Conservation (phyloP, 1,284 basidiomycete species). For the Cryptococcus sp. region DNA sequence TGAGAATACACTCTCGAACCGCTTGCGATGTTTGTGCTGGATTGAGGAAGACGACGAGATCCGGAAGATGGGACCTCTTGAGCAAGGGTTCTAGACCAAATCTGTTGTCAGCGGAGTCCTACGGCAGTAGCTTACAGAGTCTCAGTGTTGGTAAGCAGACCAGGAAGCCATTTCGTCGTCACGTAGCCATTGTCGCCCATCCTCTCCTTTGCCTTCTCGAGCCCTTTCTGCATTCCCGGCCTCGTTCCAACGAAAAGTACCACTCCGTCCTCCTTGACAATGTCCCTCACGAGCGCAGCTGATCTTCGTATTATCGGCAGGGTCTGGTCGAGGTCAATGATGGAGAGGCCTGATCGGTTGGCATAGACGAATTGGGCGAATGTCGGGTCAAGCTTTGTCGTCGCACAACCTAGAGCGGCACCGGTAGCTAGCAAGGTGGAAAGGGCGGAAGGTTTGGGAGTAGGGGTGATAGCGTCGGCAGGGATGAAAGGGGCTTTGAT, state of each 20-base stretch:
- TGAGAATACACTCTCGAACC: slow-evolving; percentile 76
- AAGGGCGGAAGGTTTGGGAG: slow-evolving; percentile 41
- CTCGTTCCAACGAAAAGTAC: slow-evolving; percentile 88
- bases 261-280: slow-evolving; percentile 75
- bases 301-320: slow-evolving; percentile 86
- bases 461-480: slow-evolving; percentile 9
- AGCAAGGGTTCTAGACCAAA: slow-evolving; percentile 61
- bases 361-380: slow-evolving; percentile 95
- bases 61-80: slow-evolving; percentile 64
- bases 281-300: slow-evolving; percentile 74
- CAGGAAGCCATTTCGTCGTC: slow-evolving; percentile 86
- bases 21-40: slow-evolving; percentile 75
- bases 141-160: slow-evolving; percentile 84
- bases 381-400: slow-evolving; percentile 74
- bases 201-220: slow-evolving; percentile 73
- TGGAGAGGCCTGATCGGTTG: slow-evolving; percentile 76
- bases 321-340: slow-evolving; percentile 94
- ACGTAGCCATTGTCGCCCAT: slow-evolving; percentile 70
- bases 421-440: slow-evolving; percentile 88
- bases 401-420: slow-evolving; percentile 88
- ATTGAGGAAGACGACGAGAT: slow-evolving; percentile 84
- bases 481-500: slow-evolving; percentile 9
- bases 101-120: slow-evolving; percentile 16
- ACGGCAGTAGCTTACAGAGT: slow-evolving; percentile 51
- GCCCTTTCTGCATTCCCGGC: slow-evolving; percentile 65